Conservation (phyloP, 768 basidiomycete species). For the Ramaria sp. region DNA sequence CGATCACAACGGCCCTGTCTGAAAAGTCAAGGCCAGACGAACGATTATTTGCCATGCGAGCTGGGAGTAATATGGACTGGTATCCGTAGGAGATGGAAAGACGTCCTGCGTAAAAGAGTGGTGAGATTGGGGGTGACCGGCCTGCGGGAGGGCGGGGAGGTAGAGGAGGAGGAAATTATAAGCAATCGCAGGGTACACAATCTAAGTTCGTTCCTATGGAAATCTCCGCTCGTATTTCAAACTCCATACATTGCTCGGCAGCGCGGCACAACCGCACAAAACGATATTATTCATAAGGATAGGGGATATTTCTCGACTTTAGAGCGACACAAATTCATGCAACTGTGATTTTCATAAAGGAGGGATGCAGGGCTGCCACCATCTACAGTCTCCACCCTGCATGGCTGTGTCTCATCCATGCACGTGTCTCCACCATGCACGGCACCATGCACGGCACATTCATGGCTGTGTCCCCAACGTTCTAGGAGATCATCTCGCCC, state of each 20-base stretch:
- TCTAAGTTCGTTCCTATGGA: too few relatives aligned
- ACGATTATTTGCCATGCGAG: constrained; percentile 29
- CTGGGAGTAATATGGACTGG: not conserved
- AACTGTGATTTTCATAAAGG: too few relatives aligned
- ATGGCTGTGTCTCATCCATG: too few relatives aligned
- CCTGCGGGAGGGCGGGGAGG: constrained; percentile 4
- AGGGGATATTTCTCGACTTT: too few relatives aligned
- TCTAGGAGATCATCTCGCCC: constrained; percentile 3
- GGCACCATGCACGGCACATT: too few relatives aligned
- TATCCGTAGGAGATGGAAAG: not conserved
- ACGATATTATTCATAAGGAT: too few relatives aligned
- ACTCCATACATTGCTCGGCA: not conserved
- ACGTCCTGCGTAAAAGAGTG: constrained; percentile 1
- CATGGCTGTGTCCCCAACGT: too few relatives aligned
- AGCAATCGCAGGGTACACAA: too few relatives aligned
- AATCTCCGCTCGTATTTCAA: not conserved
- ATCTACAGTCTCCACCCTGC: too few relatives aligned
- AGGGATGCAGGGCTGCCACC: too few relatives aligned
- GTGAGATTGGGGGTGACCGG: not conserved
- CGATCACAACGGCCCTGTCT: constrained; percentile 31
- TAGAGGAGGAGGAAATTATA: not conserved
- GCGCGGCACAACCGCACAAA: not conserved
- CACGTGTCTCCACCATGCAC: too few relatives aligned
- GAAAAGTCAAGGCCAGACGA: constrained; percentile 62
- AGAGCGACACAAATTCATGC: too few relatives aligned